Evolutionary conservation across 805 yeast species (phyloP), one percentile per base, ranked within the genome.

Genomic region (Clavispora carvajalis): DNA sequence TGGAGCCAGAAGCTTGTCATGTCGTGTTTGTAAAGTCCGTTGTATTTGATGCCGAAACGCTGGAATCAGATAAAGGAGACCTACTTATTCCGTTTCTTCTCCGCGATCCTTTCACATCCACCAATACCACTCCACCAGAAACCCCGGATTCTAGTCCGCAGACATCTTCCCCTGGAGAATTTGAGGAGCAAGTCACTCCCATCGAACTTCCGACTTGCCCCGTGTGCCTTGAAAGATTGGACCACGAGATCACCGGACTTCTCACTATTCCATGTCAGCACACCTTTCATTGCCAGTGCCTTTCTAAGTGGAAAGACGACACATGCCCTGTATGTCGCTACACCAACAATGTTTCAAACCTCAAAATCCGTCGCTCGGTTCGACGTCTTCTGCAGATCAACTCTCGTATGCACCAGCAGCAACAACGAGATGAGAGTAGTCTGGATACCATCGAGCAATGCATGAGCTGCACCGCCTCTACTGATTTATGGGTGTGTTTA

Each of bases 191-290:
- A 34, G 21, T 33, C 8, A 40, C 53, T 13, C 53, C 65, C 4
- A 61, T 73, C 7, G 96, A 89, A 57, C 67, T 89, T 22, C 96
- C 97, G 0, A 85, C 93, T 0, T 89, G 97, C 55, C 96, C 96
- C 0, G 96, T 89, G 0, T 89, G 97, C 55, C 65, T 89, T 13
- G 97, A 89, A 52, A 68, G 95, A 44, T 80, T 89, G 82, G 97
- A 89, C 55, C 70, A 89, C 1, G 77, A 76, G 17, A 68, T 84
- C 4, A 80, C 95, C 0, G 97, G 97, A 0, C 67, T 89, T 9
- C 63, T 88, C 5, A 90, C 96, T 0, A 89, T 86, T 24, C 89
- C 93, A 2, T 90, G 96, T 47, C 96, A 87, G 57, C 97, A 89
- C 57, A 86, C 96, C 0, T 89, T 87, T 60, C 96, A 89, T 59